These are phyloP conservation scores for Rhynchosporium graminicola DNA, from an alignment of 2,329 filamentous ascomycete species.

Conservation along the genomic window DNA sequence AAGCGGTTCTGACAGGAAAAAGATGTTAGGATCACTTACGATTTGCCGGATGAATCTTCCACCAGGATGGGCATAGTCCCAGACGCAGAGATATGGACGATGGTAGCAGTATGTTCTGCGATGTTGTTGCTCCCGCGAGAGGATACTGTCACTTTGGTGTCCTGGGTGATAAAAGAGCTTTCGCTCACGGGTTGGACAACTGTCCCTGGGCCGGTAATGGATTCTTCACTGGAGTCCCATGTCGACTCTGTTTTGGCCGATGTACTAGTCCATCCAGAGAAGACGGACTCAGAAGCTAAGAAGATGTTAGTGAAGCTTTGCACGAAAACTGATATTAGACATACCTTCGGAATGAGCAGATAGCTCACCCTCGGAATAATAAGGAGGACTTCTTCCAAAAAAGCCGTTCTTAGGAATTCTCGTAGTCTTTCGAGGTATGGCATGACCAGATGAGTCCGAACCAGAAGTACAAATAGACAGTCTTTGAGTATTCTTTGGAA, in stretches of 20 bases:
- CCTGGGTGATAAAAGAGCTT: slow-evolving; percentile 47
- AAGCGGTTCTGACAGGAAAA: background rate
- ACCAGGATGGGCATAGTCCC: slow-evolving; percentile 29
- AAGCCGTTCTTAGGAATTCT: slow-evolving; percentile 10
- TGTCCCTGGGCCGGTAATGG: slow-evolving; percentile 28
- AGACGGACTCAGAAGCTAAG: slow-evolving; percentile 45
- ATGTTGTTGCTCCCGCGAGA: slow-evolving; percentile 39
- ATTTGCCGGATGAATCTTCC: slow-evolving; percentile 23
- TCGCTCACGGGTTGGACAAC: slow-evolving; percentile 45
- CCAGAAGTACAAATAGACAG: slow-evolving; percentile 16
- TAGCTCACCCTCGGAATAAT: slow-evolving; percentile 24
- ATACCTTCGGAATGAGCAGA: slow-evolving; percentile 34
- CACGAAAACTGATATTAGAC: background rate
- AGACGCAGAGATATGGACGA: slow-evolving; percentile 43
- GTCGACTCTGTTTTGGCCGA: slow-evolving; percentile 41
- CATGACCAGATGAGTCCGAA: slow-evolving; percentile 16
- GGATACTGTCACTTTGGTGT: slow-evolving; percentile 44
- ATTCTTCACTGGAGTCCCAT: slow-evolving; percentile 40
- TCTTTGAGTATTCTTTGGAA: slow-evolving; percentile 1
- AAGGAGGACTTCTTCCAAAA: slow-evolving; percentile 13
- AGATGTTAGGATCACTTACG: slow-evolving; percentile 16
- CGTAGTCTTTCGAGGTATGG: background rate
- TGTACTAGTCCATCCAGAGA: slow-evolving; percentile 48
- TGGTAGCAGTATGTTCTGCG: slow-evolving; percentile 41
- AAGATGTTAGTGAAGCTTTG: background rate